A percentile compares a stretch with the other conserved stretches of the same genome.
phyloP scores from a whole-genome alignment of 345 rosid species.

The Rhodamnia argentea region DNA sequence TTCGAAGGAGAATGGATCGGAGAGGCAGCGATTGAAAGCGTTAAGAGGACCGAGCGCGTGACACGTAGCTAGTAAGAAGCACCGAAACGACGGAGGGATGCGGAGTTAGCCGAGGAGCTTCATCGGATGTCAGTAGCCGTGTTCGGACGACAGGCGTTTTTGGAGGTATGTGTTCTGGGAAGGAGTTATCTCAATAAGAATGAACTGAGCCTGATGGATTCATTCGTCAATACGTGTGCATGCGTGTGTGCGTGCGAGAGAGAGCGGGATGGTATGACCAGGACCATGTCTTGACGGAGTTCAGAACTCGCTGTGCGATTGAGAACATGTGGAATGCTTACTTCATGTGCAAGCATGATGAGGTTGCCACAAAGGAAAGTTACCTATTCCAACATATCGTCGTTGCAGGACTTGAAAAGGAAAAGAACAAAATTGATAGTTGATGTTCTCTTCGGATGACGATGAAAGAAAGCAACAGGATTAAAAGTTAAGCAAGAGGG shows the following conservation, averaged over 20 bases:
- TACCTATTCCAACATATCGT: slow-evolving; percentile 19
- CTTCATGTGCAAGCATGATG: slow-evolving; percentile 57
- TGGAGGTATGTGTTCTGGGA: not conserved
- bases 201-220: not conserved
- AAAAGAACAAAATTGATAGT: not conserved
- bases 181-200: not conserved
- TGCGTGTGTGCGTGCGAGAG: not conserved
- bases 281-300: not conserved
- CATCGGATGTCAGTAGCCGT: not conserved
- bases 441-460: not conserved
- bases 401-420: slow-evolving; percentile 13
- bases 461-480: not conserved
- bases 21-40: not conserved
- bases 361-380: slow-evolving; percentile 26
- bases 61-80: not conserved
- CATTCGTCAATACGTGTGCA: not conserved
- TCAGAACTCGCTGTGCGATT: not conserved
- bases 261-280: not conserved
- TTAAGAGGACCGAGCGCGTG: not conserved
- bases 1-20: not conserved
- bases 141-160: not conserved
- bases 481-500: slow-evolving; percentile 9
- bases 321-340: slow-evolving; percentile 3
- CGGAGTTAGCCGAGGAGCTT: not conserved
- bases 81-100: not conserved